Base-by-base conservation (phyloP, 176 grass and related monocot genomes). In the Eleusine coracana region DNA sequence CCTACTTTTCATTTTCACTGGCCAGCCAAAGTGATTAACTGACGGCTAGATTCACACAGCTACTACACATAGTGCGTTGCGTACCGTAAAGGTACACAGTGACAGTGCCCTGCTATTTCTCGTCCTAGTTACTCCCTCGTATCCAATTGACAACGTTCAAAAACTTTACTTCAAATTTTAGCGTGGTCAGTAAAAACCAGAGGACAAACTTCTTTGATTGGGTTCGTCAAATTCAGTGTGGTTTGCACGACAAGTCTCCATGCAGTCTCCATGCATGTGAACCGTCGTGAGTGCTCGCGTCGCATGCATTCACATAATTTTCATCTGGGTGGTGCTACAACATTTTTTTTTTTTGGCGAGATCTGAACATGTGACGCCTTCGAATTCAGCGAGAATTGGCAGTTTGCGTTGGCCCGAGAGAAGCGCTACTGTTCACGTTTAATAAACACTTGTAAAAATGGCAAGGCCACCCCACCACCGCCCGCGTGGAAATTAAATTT, bases 401-500 rank as follows among this genome's bases (percentile, higher is more conserved):
- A 3, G 58, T 60, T 60, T 60, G 8, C 21, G 10, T 10, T 11
- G 21, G 21, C 21, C 31, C 31, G 31, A 31, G 31, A 31, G 31
- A 31, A 31, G 31, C 31, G 31, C 31, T 31, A 31, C 54, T 58
- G 58, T 61, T 61, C 2, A 7, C 11, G n/a, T 61, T 61, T 27
- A 25, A 4, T 27, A 25, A 4, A 61, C 20, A 60, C 56, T 23
- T 60, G 7, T 60, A 56, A 56, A 59, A 59, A 2, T 10, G 2
- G 55, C 55, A 34, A 34, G 31, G 0, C 31, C 31, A 10, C 55
- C 55, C 60, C 60, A 29, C 11, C 10, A 28, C 0, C 10, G 10
- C 34, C 74, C 58, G 74, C 45, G 37, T 27, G 62, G 46, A 65
- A 65, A 34, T 83, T 83, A 15, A 88, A 83, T 78, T 25, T 25